Evolutionary conservation across 2,329 filamentous ascomycete genomes (phyloP).

Genomic region (Ceratocystiopsis brevicomis): DNA sequence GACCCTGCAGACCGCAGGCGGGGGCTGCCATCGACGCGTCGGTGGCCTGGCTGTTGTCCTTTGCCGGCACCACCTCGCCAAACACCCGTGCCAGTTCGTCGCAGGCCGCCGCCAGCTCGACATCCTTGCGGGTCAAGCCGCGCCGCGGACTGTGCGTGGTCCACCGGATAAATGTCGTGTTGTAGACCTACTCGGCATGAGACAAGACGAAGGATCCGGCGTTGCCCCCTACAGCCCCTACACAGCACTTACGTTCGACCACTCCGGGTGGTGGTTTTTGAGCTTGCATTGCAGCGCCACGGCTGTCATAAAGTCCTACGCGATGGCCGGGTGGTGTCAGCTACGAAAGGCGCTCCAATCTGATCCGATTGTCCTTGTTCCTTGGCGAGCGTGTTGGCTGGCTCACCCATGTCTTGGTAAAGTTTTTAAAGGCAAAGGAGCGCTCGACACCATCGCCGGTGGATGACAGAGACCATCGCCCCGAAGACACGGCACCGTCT

Average conservation of each 20-base stretch:
- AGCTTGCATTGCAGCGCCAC: slow-evolving; percentile 49
- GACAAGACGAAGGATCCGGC: no score
- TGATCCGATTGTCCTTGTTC: neutral
- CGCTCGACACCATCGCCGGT: slow-evolving; percentile 38
- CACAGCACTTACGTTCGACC: slow-evolving; percentile 42
- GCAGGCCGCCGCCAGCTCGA: slow-evolving; percentile 41
- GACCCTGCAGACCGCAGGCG: slow-evolving; percentile 20
- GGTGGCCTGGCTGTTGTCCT: neutral
- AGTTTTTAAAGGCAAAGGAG: slow-evolving; percentile 44
- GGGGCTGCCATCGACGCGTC: slow-evolving; percentile 10
- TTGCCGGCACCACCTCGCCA: slow-evolving; percentile 25
- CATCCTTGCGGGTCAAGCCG: slow-evolving; percentile 46
- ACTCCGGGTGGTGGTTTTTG: slow-evolving; percentile 56
- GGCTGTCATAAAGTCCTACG: slow-evolving; percentile 55
- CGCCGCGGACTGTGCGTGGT: slow-evolving; percentile 45
- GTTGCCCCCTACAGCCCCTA: no score
- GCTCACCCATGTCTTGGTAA: slow-evolving; percentile 44
- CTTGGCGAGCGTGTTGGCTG: neutral
- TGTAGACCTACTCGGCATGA: slow-evolving; percentile 36
- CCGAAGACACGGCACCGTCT: slow-evolving; percentile 2
- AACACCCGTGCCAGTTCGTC: slow-evolving; percentile 38
- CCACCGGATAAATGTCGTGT: slow-evolving; percentile 52
- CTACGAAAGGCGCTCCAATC: neutral
- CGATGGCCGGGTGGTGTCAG: neutral
- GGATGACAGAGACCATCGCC: slow-evolving; percentile 31